These are phyloP conservation scores for Solidago caesia DNA, from an alignment of 129 eudicot genomes.

Conservation along the genomic window DNA sequence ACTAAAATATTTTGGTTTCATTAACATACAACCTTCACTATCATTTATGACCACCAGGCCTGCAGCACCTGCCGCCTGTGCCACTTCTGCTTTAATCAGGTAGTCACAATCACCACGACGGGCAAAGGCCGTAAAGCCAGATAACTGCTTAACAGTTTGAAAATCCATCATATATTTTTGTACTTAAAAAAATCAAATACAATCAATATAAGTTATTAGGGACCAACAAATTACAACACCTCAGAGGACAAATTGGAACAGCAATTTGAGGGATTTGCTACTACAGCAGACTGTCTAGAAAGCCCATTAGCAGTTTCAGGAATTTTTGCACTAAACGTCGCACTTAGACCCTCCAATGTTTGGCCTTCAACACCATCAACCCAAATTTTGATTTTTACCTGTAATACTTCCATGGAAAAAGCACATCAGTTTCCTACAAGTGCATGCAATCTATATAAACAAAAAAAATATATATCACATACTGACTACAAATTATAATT, in stretches of 20 bases:
- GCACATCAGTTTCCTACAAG: constrained; percentile 12
- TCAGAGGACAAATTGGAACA: constrained; percentile 56
- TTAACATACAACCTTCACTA: constrained; percentile 57
- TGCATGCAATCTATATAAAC: neutral
- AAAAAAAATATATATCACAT: neutral
- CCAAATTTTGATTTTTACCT: constrained; percentile 61
- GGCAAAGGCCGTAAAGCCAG: constrained; percentile 61
- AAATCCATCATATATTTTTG: constrained; percentile 8
- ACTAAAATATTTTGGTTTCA: constrained; percentile 7
- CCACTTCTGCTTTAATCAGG: constrained; percentile 63
- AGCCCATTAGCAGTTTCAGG: constrained; percentile 41
- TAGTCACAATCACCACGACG: constrained; percentile 82
- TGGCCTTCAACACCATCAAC: constrained; percentile 51
- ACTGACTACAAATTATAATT: constrained; percentile 14
- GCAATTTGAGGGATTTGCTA: constrained; percentile 56
- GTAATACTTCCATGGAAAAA: constrained; percentile 31
- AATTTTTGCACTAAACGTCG: constrained; percentile 54
- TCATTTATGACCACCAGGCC: constrained; percentile 69
- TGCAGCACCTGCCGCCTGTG: constrained; percentile 83
- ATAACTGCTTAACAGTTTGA: constrained; percentile 48
- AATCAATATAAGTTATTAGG: neutral
- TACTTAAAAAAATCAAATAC: constrained; percentile 1
- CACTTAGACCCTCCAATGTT: constrained; percentile 53
- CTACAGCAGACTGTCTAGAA: constrained; percentile 36
- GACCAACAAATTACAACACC: constrained; percentile 39